phyloP scores from a whole-genome alignment of 208 protist genomes.

The Leptomonas pyrrhocoris region DNA sequence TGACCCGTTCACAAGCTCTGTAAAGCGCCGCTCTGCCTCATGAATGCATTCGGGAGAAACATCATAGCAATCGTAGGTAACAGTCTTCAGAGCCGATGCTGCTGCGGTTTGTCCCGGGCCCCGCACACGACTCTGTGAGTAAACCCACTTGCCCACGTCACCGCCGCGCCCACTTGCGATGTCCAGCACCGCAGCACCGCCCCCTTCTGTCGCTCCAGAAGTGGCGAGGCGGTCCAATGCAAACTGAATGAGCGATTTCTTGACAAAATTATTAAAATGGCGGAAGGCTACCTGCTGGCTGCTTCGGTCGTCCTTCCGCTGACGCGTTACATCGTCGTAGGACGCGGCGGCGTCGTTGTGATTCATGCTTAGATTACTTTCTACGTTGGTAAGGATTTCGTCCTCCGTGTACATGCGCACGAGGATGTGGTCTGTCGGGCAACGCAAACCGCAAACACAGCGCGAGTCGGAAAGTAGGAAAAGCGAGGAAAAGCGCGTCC shows the following conservation, averaged over 20 bases:
- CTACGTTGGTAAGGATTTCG: not conserved
- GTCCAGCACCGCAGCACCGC: constrained; percentile 57
- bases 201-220: constrained; percentile 10
- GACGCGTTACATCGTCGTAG: constrained; percentile 70
- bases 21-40: constrained; percentile 69
- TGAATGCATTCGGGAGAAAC: constrained; percentile 71
- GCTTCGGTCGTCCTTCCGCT: constrained; percentile 55
- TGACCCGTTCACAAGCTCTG: constrained; percentile 16
- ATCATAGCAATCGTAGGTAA: constrained; percentile 74
- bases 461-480: too few species aligned
- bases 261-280: constrained; percentile 89
- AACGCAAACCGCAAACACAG: too few species aligned
- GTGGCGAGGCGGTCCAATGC: constrained; percentile 49
- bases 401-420: not conserved
- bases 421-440: too few species aligned
- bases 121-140: constrained; percentile 60
- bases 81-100: constrained; percentile 8
- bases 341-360: constrained; percentile 43
- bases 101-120: not conserved
- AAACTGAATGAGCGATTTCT: constrained; percentile 83
- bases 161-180: constrained; percentile 82
- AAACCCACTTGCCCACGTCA: constrained; percentile 91
- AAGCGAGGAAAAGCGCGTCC: too few species aligned
- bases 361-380: not conserved
- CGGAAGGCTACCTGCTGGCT: constrained; percentile 79